Conservation (phyloP, 129 eudicot species). For the Tanacetum coccineum region DNA sequence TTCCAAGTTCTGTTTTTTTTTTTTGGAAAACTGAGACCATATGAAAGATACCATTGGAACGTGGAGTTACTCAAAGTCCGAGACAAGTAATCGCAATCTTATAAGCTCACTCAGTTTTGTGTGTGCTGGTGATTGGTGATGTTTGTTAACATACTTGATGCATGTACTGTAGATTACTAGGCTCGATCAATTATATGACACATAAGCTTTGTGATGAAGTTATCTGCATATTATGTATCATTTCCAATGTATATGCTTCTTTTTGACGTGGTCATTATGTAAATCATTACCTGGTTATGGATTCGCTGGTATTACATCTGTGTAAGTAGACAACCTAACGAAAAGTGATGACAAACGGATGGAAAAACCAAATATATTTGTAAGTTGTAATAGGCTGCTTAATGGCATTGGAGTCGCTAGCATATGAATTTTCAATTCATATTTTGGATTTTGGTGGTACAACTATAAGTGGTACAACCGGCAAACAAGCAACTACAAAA, state of each 20-base stretch:
- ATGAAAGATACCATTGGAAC: background rate
- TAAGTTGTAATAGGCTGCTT: constrained; percentile 1
- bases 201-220: background rate
- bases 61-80: constrained; percentile 3
- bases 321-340: background rate
- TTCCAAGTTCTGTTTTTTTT: background rate
- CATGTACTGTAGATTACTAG: background rate
- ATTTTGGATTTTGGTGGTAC: constrained; percentile 1
- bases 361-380: background rate
- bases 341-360: constrained; percentile 6
- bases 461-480: background rate
- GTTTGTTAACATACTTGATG: constrained; percentile 1
- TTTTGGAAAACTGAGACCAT: constrained; percentile 11
- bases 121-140: constrained; percentile 10
- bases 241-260: constrained; percentile 3
- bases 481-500: background rate
- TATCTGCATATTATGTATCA: constrained; percentile 6
- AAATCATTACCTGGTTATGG: background rate
- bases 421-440: constrained; percentile 9
- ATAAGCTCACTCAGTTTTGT: constrained; percentile 16
- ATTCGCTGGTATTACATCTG: background rate
- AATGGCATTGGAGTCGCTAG: constrained; percentile 4
- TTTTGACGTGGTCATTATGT: background rate
- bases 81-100: constrained; percentile 15
- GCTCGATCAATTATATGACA: background rate